Evolutionary conservation across 2,329 filamentous ascomycete species (phyloP).

Genomic region (Hymenoscyphus repandus): DNA sequence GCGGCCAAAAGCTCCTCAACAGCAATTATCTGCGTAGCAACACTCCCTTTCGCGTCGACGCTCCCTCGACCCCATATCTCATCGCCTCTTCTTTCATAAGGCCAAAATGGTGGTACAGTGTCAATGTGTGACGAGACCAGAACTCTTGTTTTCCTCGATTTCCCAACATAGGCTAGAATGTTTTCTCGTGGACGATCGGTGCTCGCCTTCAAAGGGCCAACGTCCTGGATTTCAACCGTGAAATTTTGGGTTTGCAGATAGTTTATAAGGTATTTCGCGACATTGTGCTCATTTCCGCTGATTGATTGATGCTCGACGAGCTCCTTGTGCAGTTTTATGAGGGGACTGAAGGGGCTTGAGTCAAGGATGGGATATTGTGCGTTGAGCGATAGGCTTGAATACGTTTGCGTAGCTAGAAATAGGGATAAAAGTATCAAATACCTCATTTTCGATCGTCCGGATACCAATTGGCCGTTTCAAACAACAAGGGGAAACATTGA

Average conservation of each 20-base stretch:
- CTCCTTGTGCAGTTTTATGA: conserved; percentile 57
- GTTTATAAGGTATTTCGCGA: conserved; percentile 51
- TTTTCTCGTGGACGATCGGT: conserved; percentile 39
- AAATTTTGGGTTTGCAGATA: conserved; percentile 55
- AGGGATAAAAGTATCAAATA: not conserved
- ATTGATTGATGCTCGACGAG: conserved; percentile 61
- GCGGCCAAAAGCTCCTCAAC: conserved; percentile 48
- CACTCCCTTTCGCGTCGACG: conserved; percentile 65
- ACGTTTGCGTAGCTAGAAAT: not conserved
- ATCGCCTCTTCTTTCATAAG: conserved; percentile 33
- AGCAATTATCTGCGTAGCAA: conserved; percentile 71
- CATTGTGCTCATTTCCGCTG: conserved; percentile 52
- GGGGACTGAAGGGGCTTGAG: conserved; percentile 10
- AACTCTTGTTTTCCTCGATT: conserved; percentile 42
- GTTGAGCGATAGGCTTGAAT: not conserved
- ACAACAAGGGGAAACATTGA: too few relatives aligned
- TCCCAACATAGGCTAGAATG: conserved; percentile 53
- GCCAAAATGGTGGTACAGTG: conserved; percentile 47
- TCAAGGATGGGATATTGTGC: conserved; percentile 13
- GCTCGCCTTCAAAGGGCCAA: conserved; percentile 24
- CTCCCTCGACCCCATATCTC: conserved; percentile 67
- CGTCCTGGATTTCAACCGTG: conserved; percentile 54
- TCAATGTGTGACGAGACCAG: conserved; percentile 63
- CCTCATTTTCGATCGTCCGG: not conserved
- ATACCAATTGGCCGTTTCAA: not conserved